These are phyloP conservation scores for Mycena amicta DNA, from an alignment of 768 basidiomycete genomes.

Conservation along the genomic window DNA sequence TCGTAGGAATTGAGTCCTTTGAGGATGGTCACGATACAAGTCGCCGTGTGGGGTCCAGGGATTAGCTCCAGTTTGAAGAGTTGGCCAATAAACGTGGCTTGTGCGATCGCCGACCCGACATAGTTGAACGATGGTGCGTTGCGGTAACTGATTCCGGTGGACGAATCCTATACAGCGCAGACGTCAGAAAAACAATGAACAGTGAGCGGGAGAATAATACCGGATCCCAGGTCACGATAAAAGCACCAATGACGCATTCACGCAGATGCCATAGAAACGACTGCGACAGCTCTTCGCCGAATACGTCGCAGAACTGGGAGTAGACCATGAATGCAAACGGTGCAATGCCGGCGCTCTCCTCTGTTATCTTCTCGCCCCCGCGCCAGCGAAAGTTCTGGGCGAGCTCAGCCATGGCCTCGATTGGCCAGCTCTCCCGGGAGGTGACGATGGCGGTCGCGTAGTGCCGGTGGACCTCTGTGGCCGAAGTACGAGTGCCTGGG, in stretches of 20 bases:
- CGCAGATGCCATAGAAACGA: constrained; percentile 31
- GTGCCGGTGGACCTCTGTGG: constrained; percentile 1
- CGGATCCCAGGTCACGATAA: constrained; percentile 29
- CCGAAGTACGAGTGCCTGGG: constrained; percentile 11
- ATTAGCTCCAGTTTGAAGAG: constrained; percentile 28
- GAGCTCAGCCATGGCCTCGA: constrained; percentile 26
- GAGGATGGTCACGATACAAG: constrained; percentile 26
- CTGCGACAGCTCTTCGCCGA: constrained; percentile 24
- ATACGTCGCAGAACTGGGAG: constrained; percentile 15
- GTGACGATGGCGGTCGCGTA: constrained; percentile 10
- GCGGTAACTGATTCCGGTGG: constrained; percentile 16
- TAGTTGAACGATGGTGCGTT: constrained; percentile 21
- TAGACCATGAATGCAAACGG: constrained; percentile 28
- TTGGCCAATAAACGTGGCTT: constrained; percentile 32
- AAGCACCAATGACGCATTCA: constrained; percentile 26
- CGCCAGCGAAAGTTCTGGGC: constrained; percentile 32
- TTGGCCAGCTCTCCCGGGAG: constrained; percentile 20
- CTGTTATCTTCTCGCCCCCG: constrained; percentile 15
- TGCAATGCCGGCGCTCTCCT: constrained; percentile 17
- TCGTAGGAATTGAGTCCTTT: constrained; percentile 29
- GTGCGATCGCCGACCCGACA: constrained; percentile 23
- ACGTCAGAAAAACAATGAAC: background rate
- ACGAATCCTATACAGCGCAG: constrained; percentile 23
- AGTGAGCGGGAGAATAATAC: constrained; percentile 19
- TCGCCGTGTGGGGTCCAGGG: constrained; percentile 19